A percentile compares a stretch with the other conserved stretches of the same genome.
Conservation (phyloP, 495 filamentous ascomycete genomes). For the Saxispiralis lemnorum region DNA sequence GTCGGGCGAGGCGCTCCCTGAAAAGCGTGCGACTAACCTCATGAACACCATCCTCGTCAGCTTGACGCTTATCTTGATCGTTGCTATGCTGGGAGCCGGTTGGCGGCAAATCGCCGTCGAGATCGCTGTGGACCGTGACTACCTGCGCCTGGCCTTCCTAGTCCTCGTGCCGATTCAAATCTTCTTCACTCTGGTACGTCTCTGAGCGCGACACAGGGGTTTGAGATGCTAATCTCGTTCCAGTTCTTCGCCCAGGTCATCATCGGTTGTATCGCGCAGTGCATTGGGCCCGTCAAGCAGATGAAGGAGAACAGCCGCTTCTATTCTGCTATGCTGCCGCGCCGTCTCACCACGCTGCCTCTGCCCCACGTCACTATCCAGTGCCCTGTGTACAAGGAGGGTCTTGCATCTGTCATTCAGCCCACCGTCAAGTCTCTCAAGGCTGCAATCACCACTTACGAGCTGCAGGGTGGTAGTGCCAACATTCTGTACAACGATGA, state of each 20-base stretch:
- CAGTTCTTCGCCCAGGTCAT: constrained; percentile 47
- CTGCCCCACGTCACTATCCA: constrained; percentile 59
- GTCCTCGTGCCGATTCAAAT: constrained; percentile 32
- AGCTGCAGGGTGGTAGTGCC: constrained; percentile 36
- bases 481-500: constrained; percentile 35
- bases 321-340: constrained; percentile 35
- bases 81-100: constrained; percentile 38
- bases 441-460: constrained; percentile 49
- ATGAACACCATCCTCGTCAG: constrained; percentile 34
- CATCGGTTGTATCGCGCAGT: constrained; percentile 36
- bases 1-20: constrained; percentile 7
- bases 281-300: constrained; percentile 41
- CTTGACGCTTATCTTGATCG: constrained; percentile 33
- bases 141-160: constrained; percentile 31
- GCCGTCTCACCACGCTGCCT: constrained; percentile 28
- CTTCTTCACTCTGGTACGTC: constrained; percentile 38
- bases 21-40: constrained; percentile 30
- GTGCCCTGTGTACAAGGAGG: constrained; percentile 62
- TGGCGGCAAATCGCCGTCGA: constrained; percentile 37
- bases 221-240: constrained; percentile 6
- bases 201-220: neutral
- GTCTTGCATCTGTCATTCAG: constrained; percentile 41
- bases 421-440: constrained; percentile 46
- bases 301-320: constrained; percentile 40
- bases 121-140: constrained; percentile 32